phyloP scores from a whole-genome alignment of 2,329 filamentous ascomycete genomes.

The Microsporum canis region DNA sequence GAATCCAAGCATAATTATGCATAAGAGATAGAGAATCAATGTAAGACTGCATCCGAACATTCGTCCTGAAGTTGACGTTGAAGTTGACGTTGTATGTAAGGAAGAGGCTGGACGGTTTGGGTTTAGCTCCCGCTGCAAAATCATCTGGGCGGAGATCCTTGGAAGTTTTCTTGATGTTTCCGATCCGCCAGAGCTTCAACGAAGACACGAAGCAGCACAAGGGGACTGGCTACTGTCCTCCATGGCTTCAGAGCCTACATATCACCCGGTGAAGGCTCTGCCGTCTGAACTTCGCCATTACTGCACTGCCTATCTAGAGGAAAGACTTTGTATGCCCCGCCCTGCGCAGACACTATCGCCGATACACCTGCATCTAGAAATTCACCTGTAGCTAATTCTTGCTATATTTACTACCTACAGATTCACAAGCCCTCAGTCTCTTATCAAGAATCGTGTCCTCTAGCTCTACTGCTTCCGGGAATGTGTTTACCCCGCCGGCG shows the following conservation, averaged over 20 bases:
- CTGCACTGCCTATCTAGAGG: slow-evolving; percentile 62
- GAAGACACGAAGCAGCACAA: background rate
- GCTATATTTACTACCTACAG: slow-evolving; percentile 25
- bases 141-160: background rate
- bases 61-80: background rate
- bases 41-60: background rate
- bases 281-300: slow-evolving; percentile 55
- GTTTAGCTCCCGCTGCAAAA: background rate
- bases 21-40: background rate
- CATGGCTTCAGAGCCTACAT: slow-evolving; percentile 21
- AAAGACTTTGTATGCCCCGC: slow-evolving; percentile 49
- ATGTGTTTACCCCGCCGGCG: slow-evolving; percentile 55
- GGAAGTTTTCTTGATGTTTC: background rate
- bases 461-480: slow-evolving; percentile 28
- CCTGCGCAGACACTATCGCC: background rate
- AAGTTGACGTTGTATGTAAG: background rate
- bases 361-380: slow-evolving; percentile 2
- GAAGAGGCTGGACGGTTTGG: background rate
- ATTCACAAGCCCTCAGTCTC: slow-evolving; percentile 50
- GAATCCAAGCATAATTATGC: background rate
- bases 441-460: slow-evolving; percentile 39
- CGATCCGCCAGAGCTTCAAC: background rate
- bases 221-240: background rate
- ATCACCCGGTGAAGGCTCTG: slow-evolving; percentile 46
- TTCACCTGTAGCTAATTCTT: background rate